Evolutionary conservation across 176 grass and related monocot species (phyloP), one percentile per base, ranked within the genome.

Genomic region (Musa itinerans): DNA sequence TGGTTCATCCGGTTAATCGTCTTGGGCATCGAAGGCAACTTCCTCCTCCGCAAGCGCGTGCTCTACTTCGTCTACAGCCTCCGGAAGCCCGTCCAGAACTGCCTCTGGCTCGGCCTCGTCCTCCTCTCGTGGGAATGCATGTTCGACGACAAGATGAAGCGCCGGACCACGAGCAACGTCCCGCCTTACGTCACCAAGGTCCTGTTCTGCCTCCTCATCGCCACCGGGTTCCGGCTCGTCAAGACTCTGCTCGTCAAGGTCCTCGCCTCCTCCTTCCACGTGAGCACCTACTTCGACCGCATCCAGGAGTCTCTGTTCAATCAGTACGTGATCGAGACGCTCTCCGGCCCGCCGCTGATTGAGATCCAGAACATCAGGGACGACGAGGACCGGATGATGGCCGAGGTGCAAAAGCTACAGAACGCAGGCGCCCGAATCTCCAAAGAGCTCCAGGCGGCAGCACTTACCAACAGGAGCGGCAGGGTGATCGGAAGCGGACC

Each of bases 41-140:
- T 95, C 73, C 34, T 94, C 53, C 54, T 95, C 25, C 81, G 91
- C 51, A 99, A 99, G 84, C 79, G 84, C 71, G 84, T 99, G 73
- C 88, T 99, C 80, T 99, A 99, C 89, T 99, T 99, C 82, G 91
- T 99, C 58, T 99, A 99, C 53, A 89, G 88, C 69, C 84, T 99
- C 78, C 91, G 89, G 16, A 78, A 53, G 1, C 88, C 96, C 53
- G 91, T 99, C 24, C 91, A 89, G 21, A 99, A 92, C 73, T 88
- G 86, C 79, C 90, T 99, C 20, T 99, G 96, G 96, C 90, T 99
- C 2, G 81, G 91, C 76, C 76, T 92, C 50, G 91, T 92, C 72
- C 91, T 99, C 81, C 9, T 89, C 63, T 92, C 88, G 0, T 99
- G 96, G 96, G 82, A 87, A 69, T 83, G 78, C 8, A 58, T 99